Evolutionary conservation across 225 moss, liverwort and hornwort species (phyloP), one percentile per base, ranked within the genome.

Genomic region (Antitrichia curtipendula): DNA sequence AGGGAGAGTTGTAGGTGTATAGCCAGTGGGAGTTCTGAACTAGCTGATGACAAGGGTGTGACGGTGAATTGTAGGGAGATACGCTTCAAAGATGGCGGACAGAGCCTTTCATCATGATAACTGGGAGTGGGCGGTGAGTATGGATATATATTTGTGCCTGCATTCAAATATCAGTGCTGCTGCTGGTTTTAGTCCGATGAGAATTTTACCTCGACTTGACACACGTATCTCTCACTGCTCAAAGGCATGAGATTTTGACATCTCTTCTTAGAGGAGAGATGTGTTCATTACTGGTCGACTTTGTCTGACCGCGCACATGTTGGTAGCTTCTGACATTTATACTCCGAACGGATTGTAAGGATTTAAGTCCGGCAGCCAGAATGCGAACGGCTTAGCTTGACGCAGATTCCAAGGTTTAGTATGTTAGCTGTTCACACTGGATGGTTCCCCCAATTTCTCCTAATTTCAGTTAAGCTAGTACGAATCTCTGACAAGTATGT

Each of bases 21-120:
- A 91, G 89, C 90, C 70, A 91, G 94, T 91, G 91, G 95, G 95
- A 90, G 91, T 92, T 92, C 94, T 93, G 95, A 92, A 97, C 93
- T 91, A 95, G 94, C 95, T 97, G 99, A 99, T 99, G 94, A 97
- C 94, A 94, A 97, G 97, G 95, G 95, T 99, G 94, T 99, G 95
- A 97, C 97, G 95, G 97, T 99, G 96, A 97, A 97, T 96, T 99
- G 99, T 97, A 99, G 99, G 99, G 99, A 96, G 99, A 99, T 97
- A 99, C 99, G 91, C 99, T 99, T 97, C 99, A 99, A 95, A 99
- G 99, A 97, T 99, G 99, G 97, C 95, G 99, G 97, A 99, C 99
- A 97, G 97, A 99, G 97, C 99, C 99, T 96, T 99, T 99, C 99
- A 99, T 99, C 97, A 97, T 99, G 99, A 99, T 99, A 94, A 99